phyloP scores from a whole-genome alignment of 176 grass and related monocot species.

The Avena insularis region DNA sequence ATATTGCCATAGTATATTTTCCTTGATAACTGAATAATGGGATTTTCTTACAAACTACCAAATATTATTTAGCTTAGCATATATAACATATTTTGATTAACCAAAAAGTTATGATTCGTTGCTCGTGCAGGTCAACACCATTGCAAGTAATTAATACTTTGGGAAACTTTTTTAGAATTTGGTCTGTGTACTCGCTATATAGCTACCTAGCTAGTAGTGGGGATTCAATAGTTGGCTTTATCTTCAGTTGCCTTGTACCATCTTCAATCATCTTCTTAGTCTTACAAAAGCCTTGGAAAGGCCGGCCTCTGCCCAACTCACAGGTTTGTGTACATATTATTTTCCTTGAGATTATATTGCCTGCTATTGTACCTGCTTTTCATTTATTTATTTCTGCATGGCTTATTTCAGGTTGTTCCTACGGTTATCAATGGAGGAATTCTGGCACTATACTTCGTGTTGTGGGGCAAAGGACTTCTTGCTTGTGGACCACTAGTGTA shows the following conservation, averaged over 20 bases:
- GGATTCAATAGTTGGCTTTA: slow-evolving; percentile 81
- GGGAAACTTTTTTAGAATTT: slow-evolving; percentile 90
- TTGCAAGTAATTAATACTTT: slow-evolving; percentile 89
- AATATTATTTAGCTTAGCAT: slow-evolving; percentile 31
- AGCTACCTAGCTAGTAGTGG: slow-evolving; percentile 47
- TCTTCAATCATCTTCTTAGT: slow-evolving; percentile 82
- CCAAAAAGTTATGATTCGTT: background rate
- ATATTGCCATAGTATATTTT: slow-evolving; percentile 1
- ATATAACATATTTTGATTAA: slow-evolving; percentile 19
- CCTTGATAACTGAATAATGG: background rate
- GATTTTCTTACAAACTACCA: background rate
- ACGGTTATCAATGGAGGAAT: slow-evolving; percentile 97
- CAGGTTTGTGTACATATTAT: slow-evolving; percentile 62
- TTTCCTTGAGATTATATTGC: slow-evolving; percentile 40
- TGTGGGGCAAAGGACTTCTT: slow-evolving; percentile 96
- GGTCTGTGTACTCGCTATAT: slow-evolving; percentile 74
- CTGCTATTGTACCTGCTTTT: background rate
- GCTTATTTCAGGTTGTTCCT: slow-evolving; percentile 73
- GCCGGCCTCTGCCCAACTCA: slow-evolving; percentile 83
- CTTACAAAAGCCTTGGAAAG: slow-evolving; percentile 95
- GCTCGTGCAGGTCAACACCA: slow-evolving; percentile 59
- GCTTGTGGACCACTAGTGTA: slow-evolving; percentile 91
- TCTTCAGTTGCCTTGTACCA: slow-evolving; percentile 96
- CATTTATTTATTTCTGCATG: slow-evolving; percentile 28
- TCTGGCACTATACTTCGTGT: slow-evolving; percentile 86